Evolutionary conservation across 306 rosid genomes (phyloP), one percentile per base, ranked within the genome.

Genomic region (Aeschynomene evenia): DNA sequence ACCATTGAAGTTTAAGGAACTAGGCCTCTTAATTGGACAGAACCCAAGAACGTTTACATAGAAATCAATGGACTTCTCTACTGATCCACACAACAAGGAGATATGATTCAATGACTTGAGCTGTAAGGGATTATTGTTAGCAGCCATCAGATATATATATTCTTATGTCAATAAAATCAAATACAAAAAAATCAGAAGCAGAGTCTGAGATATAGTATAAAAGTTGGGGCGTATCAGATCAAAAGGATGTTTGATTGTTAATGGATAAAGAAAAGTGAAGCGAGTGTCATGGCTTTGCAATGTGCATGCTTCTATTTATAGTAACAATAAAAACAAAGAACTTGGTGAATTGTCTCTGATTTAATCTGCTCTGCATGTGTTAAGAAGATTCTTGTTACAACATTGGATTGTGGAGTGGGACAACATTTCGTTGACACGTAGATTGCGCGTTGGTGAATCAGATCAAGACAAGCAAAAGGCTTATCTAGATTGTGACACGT

Each of bases 91-190:
- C 34, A 64, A 15, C 20, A 87, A 18, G n/a, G 98, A 92, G 39
- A 92, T 89, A 66, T 89, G 98, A 68, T 92, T 92, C 81, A 92
- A 62, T 24, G 98, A 85, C 81, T 84, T 89, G 20, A 89, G 83
- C 19, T 74, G 81, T 65, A 92, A 70, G 63, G 96, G 94, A 53
- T 86, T 91, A n/a, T n/a, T n/a, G n/a, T n/a, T n/a, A n/a, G n/a
- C n/a, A n/a, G n/a, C n/a, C n/a, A n/a, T n/a, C n/a, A n/a, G n/a
- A n/a, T n/a, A n/a, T n/a, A n/a, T n/a, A n/a, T n/a, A n/a, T 4
- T 14, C 26, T 56, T 61, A 5, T 9, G 3, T 7, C 16, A 50
- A 63, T 3, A 51, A 72, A 8, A 39, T 50, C 9, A 8, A 64
- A 69, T 43, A 4, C 2, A 11, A 36, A 12, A 40, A 11, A 34